Conservation (phyloP, 768 basidiomycete species). For the Coprinopsis marcescibilis region DNA sequence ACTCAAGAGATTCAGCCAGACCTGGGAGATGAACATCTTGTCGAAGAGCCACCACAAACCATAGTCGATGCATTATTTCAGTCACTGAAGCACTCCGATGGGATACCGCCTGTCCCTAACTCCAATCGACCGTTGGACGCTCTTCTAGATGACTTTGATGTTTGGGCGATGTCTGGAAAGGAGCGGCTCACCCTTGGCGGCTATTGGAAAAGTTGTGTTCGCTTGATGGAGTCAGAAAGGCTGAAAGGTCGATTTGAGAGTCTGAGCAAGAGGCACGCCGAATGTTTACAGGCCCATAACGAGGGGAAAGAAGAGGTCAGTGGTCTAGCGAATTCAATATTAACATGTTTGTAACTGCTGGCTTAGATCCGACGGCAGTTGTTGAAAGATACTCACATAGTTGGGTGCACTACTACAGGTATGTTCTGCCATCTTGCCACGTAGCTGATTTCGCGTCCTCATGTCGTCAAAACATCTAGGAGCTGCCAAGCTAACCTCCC, state of each 20-base stretch:
- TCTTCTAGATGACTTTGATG: slow-evolving; percentile 29
- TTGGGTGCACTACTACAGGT: slow-evolving; percentile 79
- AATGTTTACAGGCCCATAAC: slow-evolving; percentile 32
- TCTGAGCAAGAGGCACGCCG: slow-evolving; percentile 24
- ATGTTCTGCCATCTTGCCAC: too few species aligned
- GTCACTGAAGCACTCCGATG: slow-evolving; percentile 15
- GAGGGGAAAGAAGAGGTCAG: slow-evolving; percentile 53
- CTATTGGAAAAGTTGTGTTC: slow-evolving; percentile 43
- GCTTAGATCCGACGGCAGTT: slow-evolving; percentile 50
- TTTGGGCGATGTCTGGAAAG: slow-evolving; percentile 49
- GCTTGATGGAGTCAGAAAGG: slow-evolving; percentile 19
- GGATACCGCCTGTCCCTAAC: slow-evolving; percentile 33
- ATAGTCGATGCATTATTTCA: not conserved
- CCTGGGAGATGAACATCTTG: not conserved
- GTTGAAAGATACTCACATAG: slow-evolving; percentile 49
- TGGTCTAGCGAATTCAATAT: not conserved
- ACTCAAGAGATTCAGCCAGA: not conserved
- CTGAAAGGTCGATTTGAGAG: slow-evolving; percentile 37
- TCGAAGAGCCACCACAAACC: not conserved
- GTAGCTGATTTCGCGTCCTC: too few species aligned
- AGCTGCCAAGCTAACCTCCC: slow-evolving; percentile 57
- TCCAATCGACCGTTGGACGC: slow-evolving; percentile 30
- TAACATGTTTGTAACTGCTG: not conserved
- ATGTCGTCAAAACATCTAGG: slow-evolving; percentile 30
- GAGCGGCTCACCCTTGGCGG: slow-evolving; percentile 43